Conservation (phyloP, 2,329 filamentous ascomycete genomes). For the Alternaria metachromatica region DNA sequence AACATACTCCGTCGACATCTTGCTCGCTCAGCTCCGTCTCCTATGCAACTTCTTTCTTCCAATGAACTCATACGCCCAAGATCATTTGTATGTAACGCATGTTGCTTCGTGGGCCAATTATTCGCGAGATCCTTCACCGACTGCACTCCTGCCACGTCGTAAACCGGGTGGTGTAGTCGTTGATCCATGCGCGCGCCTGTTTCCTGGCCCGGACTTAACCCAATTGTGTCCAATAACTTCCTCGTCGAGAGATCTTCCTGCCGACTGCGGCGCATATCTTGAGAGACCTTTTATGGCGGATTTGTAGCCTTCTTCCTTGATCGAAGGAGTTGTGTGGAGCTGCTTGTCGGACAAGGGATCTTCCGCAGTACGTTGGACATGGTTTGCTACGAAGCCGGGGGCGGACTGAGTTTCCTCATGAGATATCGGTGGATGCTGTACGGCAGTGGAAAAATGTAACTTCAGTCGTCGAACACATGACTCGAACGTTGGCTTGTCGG, state of each 20-base stretch:
- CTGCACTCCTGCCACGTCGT: neutral
- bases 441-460: neutral
- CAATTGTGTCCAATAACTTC: conserved; percentile 1
- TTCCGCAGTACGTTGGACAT: neutral
- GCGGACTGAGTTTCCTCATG: neutral
- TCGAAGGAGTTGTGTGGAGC: neutral
- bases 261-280: neutral
- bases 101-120: neutral
- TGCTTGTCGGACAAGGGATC: neutral
- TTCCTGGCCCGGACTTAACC: neutral
- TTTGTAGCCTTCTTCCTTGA: too few relatives aligned
- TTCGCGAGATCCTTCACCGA: neutral
- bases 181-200: neutral
- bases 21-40: neutral
- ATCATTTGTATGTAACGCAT: neutral
- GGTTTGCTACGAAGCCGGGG: neutral
- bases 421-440: neutral
- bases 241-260: neutral
- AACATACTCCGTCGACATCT: neutral
- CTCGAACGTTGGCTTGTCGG: neutral
- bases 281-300: too few relatives aligned
- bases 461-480: neutral
- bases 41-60: neutral
- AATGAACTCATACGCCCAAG: neutral
- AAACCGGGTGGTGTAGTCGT: neutral